Base-by-base conservation (phyloP, 139 green algal species). In the Gonium pectorale region DNA sequence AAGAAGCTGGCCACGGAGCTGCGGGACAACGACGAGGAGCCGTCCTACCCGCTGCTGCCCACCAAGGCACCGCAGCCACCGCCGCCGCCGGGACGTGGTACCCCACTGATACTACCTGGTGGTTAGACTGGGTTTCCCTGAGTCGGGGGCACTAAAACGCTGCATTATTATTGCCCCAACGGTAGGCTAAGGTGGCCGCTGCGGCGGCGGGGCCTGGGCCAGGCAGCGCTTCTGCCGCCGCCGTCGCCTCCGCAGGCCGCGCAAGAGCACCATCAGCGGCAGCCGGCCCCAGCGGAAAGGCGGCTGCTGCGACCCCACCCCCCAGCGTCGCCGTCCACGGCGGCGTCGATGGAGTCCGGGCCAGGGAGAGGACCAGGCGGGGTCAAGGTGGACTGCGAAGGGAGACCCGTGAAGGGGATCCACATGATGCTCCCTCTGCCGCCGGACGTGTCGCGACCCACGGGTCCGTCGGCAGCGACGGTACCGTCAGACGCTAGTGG, bases 1-100 rank as follows among this genome's bases (percentile, higher is more conserved):
- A 89, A 90, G 87, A 69, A 60, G n/a, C 84, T 94, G 29, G 89
- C 93, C 13, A 83, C 54, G 31, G 88, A 93, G 59, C 63, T 94
- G 0, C 68, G 67, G 27, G 83, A 92, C 41, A 79, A 88, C 64
- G 66, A 77, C 40, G 90, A 92, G 54, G 86, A 90, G 52, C 88
- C 90, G 0, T 79, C 63, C 51, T 92, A 92, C 40, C 71, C 90
- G 24, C 63, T 94, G 46, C 46, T 83, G 9, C 83, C 89, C 46
- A 85, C 54, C 3, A 90, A 88, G 69, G 27, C 70, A 24, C 66
- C 81, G 27, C 24, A 52, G 29, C 40, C 52, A 7, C 35, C 80
- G 5, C 37, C 35, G 33, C 22, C 24, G n/a, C 37, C 69, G n/a
- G n/a, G n/a, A n/a, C n/a, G n/a, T n/a, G n/a, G n/a, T n/a, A n/a